These are phyloP conservation scores for Psophocarpus tetragonolobus DNA, from an alignment of 306 rosid species.

Conservation along the genomic window DNA sequence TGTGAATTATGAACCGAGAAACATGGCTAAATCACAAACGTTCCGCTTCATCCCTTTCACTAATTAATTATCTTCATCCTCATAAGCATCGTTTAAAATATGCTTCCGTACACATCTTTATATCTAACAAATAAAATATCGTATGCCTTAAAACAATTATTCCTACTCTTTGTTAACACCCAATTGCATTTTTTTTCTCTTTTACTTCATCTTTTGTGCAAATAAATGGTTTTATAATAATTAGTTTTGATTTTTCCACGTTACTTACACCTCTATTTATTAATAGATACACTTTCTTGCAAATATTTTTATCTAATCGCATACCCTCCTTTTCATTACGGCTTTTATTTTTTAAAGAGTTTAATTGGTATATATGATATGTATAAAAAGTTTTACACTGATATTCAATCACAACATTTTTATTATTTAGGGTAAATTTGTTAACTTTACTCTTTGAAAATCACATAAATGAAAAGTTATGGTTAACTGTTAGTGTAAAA, in stretches of 20 bases:
- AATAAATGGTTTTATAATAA: not conserved
- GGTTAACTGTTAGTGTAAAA: too few relatives aligned
- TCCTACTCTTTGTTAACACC: not conserved
- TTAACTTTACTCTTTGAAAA: too few relatives aligned
- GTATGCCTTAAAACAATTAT: not conserved
- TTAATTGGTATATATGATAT: too few relatives aligned
- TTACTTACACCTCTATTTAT: too few relatives aligned
- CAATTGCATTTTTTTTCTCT: not conserved
- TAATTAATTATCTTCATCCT: not conserved
- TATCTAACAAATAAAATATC: not conserved
- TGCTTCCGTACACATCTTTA: not conserved
- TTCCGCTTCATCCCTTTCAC: slow-evolving; percentile 11
- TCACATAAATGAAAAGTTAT: too few relatives aligned
- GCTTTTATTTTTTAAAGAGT: too few relatives aligned
- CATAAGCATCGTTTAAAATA: not conserved
- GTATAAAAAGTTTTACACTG: too few relatives aligned
- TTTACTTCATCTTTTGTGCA: not conserved
- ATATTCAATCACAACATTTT: too few relatives aligned
- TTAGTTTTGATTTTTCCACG: not conserved
- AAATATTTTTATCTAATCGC: too few relatives aligned
- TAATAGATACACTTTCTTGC: too few relatives aligned
- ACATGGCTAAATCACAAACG: slow-evolving; percentile 32
- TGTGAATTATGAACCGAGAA: slow-evolving; percentile 32
- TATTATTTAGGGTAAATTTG: too few relatives aligned
- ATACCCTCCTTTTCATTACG: too few relatives aligned